Conservation (phyloP, 2,329 filamentous ascomycete species). For the Aschersonia sp. region DNA sequence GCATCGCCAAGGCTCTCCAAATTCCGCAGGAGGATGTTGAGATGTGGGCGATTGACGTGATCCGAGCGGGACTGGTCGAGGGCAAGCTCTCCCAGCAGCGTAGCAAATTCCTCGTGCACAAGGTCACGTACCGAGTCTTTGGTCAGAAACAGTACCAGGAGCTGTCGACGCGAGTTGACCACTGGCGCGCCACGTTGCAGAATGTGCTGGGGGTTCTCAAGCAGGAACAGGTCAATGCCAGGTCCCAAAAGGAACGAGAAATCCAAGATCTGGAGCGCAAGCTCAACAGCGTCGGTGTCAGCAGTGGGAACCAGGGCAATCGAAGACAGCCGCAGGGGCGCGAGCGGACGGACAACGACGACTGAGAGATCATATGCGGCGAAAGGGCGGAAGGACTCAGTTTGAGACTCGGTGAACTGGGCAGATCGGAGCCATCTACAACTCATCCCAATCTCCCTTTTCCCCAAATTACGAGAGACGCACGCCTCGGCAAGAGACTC, state of each 20-base stretch:
- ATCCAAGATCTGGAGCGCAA: conserved; percentile 57
- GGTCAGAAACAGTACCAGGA: conserved; percentile 97
- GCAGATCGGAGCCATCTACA: no score
- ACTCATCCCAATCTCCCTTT: no score
- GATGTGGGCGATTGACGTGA: conserved; percentile 98
- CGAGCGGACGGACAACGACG: conserved; percentile 41
- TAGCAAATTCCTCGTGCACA: conserved; percentile 87
- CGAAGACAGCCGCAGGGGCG: conserved; percentile 22
- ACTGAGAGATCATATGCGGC: conserved; percentile 20
- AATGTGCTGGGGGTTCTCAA: conserved; percentile 67
- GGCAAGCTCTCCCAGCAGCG: conserved; percentile 91
- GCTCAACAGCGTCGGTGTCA: conserved; percentile 28
- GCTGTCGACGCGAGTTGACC: conserved; percentile 77
- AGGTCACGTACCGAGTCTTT: conserved; percentile 92
- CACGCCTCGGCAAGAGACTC: no score
- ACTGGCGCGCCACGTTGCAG: conserved; percentile 73
- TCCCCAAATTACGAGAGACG: no score
- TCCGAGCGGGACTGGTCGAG: conserved; percentile 88
- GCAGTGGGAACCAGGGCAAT: conserved; percentile 14
- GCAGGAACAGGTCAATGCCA: conserved; percentile 66
- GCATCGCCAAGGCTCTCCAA: conserved; percentile 73
- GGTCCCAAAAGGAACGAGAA: conserved; percentile 65
- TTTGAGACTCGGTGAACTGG: no score
- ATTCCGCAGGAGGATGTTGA: conserved; percentile 76
- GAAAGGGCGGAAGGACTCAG: no score